Conservation (phyloP, 768 basidiomycete species). For the Peribolospora baueri region DNA sequence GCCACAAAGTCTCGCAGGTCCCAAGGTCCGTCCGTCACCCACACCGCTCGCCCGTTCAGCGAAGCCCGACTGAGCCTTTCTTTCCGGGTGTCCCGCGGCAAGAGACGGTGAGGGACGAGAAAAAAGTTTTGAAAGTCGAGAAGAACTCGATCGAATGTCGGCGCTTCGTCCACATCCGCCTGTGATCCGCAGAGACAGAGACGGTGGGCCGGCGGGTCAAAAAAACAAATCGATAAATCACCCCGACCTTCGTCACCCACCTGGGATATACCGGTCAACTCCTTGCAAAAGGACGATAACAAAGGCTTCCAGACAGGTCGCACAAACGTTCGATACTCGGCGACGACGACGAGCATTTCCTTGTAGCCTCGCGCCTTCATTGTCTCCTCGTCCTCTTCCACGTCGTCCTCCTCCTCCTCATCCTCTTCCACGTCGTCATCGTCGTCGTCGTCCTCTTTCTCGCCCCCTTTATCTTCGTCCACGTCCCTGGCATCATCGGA, state of each 20-base stretch:
- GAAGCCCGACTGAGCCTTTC: constrained; percentile 6
- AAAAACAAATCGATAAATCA: neutral
- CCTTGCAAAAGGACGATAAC: constrained; percentile 59
- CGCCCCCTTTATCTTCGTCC: constrained; percentile 6
- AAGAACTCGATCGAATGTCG: constrained; percentile 45
- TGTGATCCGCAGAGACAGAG: constrained; percentile 17
- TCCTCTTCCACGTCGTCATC: constrained; percentile 27
- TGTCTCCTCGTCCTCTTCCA: constrained; percentile 21
- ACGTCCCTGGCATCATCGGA: neutral
- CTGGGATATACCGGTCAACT: constrained; percentile 78
- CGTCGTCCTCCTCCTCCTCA: constrained; percentile 26
- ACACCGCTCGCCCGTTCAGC: neutral
- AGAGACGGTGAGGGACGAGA: constrained; percentile 6
- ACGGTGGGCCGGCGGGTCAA: neutral
- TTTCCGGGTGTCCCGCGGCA: constrained; percentile 8
- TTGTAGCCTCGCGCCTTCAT: constrained; percentile 25
- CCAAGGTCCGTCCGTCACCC: constrained; percentile 16
- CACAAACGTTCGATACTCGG: constrained; percentile 74
- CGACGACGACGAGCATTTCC: constrained; percentile 36
- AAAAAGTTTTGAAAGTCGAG: constrained; percentile 17
- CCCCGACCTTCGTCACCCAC: constrained; percentile 25
- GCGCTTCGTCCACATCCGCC: constrained; percentile 57
- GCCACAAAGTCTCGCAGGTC: constrained; percentile 12
- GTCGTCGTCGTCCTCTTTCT: constrained; percentile 26
- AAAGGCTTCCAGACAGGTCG: constrained; percentile 60